phyloP scores from a whole-genome alignment of 2,329 filamentous ascomycete genomes.

The Lachnellula suecica region DNA sequence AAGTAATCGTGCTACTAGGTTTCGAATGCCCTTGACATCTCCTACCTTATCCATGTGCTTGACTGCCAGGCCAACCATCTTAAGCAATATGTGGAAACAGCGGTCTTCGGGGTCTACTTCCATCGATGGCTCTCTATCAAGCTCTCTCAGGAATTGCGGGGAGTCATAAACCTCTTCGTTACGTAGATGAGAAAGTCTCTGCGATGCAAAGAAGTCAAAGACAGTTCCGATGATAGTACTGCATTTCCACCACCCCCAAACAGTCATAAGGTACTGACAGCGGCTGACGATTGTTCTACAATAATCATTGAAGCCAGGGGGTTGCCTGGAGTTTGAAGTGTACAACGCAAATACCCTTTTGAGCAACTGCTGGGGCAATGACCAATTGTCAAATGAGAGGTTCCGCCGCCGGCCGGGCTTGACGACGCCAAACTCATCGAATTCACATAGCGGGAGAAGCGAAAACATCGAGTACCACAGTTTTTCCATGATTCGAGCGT shows the following conservation, averaged over 20 bases:
- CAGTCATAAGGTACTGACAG: constrained; percentile 61
- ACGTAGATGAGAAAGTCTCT: constrained; percentile 59
- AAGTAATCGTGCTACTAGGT: constrained; percentile 59
- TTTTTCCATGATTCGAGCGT: constrained; percentile 51
- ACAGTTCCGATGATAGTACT: constrained; percentile 55
- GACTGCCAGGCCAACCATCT: constrained; percentile 59
- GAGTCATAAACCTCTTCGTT: constrained; percentile 65
- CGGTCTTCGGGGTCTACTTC: constrained; percentile 53
- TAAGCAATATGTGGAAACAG: constrained; percentile 68
- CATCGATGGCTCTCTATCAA: constrained; percentile 45
- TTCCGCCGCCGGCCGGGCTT: constrained; percentile 38
- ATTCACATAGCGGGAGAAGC: constrained; percentile 60
- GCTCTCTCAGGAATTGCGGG: constrained; percentile 58
- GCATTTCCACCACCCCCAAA: constrained; percentile 65
- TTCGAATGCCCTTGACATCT: constrained; percentile 56
- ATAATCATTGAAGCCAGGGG: constrained; percentile 65
- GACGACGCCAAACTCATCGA: constrained; percentile 54
- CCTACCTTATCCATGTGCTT: constrained; percentile 47
- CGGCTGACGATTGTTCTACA: constrained; percentile 58
- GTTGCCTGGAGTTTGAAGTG: constrained; percentile 51
- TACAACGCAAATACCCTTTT: constrained; percentile 60
- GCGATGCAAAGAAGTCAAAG: constrained; percentile 67
- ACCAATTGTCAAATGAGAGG: constrained; percentile 56
- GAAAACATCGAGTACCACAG: constrained; percentile 60
- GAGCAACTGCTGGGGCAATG: constrained; percentile 55